Evolutionary conservation across 1,284 basidiomycete species (phyloP).

Genomic region (Cryptococcus maquisensis): DNA sequence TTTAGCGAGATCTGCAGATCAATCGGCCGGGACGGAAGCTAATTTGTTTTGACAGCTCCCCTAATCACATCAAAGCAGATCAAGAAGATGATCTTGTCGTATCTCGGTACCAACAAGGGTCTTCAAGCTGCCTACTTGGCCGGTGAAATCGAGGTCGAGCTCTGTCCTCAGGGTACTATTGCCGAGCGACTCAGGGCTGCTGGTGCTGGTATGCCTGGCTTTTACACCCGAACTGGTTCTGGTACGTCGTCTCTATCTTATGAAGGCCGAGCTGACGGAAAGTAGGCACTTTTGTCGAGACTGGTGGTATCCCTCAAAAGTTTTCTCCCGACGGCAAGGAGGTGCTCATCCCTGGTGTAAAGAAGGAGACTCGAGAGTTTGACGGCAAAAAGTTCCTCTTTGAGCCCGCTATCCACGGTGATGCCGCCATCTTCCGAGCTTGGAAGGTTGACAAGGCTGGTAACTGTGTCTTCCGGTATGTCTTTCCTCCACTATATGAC

Average conservation of each 20-base stretch:
- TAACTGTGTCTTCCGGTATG: conserved; percentile 76
- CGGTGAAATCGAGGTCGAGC: conserved; percentile 77
- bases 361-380: conserved; percentile 75
- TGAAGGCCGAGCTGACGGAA: background rate
- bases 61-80: conserved; percentile 69
- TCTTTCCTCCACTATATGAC: conserved; percentile 2
- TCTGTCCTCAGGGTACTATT: conserved; percentile 88
- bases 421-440: conserved; percentile 83
- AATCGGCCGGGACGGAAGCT: too few species aligned
- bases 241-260: conserved; percentile 19
- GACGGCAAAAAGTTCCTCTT: conserved; percentile 79
- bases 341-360: conserved; percentile 63
- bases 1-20: too few species aligned
- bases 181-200: conserved; percentile 87
- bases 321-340: conserved; percentile 40
- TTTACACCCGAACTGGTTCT: conserved; percentile 94
- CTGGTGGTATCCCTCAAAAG: conserved; percentile 59
- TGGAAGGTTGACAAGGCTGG: conserved; percentile 94
- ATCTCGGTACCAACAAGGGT: conserved; percentile 63
- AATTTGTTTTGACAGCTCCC: conserved; percentile 55
- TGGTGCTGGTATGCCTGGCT: conserved; percentile 91
- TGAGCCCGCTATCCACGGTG: conserved; percentile 80
- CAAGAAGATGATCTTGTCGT: conserved; percentile 78
- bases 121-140: conserved; percentile 63
- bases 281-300: conserved; percentile 66